Conservation (phyloP, 306 rosid genomes). For the Pyrus bretschneideri region DNA sequence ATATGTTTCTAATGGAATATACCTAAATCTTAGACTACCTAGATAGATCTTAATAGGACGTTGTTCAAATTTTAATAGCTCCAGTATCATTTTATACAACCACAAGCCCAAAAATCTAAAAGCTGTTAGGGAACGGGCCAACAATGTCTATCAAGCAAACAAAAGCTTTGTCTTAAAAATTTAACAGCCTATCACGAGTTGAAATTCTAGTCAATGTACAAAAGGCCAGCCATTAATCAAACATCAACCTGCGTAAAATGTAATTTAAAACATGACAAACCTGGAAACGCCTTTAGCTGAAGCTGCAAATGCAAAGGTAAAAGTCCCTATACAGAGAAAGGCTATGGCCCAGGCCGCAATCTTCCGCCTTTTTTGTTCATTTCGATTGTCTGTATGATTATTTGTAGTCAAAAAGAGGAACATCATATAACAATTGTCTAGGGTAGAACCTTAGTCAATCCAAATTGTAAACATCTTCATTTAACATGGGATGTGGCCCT, state of each 20-base stretch:
- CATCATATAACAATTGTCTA: background rate
- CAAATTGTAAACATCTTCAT: background rate
- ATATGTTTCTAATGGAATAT: background rate
- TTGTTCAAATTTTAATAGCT: background rate
- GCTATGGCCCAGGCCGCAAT: constrained; percentile 60
- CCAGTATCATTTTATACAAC: background rate
- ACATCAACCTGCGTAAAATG: background rate
- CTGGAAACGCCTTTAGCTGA: constrained; percentile 49
- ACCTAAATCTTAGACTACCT: background rate
- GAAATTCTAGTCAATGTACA: background rate
- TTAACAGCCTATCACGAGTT: background rate
- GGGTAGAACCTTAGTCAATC: background rate
- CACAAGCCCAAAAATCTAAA: background rate
- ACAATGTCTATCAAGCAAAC: constrained; percentile 6
- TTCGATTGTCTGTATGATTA: constrained; percentile 29
- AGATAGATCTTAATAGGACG: background rate
- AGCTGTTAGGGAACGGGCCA: background rate
- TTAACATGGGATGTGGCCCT: background rate
- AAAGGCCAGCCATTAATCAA: background rate
- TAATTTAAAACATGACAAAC: constrained; percentile 23
- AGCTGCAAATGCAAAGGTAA: constrained; percentile 47
- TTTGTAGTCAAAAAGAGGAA: constrained; percentile 7
- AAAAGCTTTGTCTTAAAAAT: background rate
- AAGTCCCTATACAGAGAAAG: constrained; percentile 49
- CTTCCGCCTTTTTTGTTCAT: constrained; percentile 53